Percentiles rank a stretch among this genome's conserved stretches.
phyloP scores from a whole-genome alignment of 208 protist genomes.

The Polymyxa betae region DNA sequence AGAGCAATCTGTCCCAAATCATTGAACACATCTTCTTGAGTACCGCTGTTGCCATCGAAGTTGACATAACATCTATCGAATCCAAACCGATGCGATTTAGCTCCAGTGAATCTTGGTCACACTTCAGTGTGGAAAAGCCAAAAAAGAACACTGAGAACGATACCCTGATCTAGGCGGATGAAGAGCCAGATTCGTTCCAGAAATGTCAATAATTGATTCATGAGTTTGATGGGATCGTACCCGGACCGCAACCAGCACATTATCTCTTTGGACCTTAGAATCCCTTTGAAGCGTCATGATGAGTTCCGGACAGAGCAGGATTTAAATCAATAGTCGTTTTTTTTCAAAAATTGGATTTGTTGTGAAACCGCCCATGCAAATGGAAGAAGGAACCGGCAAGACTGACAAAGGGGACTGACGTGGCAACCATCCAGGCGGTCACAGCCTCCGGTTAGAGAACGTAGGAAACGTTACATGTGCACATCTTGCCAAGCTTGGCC shows the following conservation, averaged over 20 bases:
- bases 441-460: too few relatives aligned
- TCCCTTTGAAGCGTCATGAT: too few relatives aligned
- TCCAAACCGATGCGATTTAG: background rate
- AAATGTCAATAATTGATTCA: conserved; percentile 1
- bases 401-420: too few relatives aligned
- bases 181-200: conserved; percentile 1
- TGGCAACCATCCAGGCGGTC: too few relatives aligned
- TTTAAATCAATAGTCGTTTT: too few relatives aligned
- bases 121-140: background rate
- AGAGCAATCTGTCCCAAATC: conserved; percentile 6
- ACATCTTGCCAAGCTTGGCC: too few relatives aligned
- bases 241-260: conserved; percentile 22
- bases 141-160: background rate
- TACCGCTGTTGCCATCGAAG: background rate
- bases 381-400: too few relatives aligned
- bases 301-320: too few relatives aligned
- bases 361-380: too few relatives aligned
- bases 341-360: too few relatives aligned
- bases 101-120: background rate
- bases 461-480: too few relatives aligned
- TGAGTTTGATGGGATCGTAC: background rate
- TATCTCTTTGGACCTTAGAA: background rate
- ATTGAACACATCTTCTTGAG: background rate
- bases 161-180: background rate
- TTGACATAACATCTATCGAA: conserved; percentile 8